A percentile compares a stretch with the other conserved stretches of the same genome.
Evolutionary conservation across 108 stramenopile genomes (phyloP).

Genomic region (Skeletonema marinoi): DNA sequence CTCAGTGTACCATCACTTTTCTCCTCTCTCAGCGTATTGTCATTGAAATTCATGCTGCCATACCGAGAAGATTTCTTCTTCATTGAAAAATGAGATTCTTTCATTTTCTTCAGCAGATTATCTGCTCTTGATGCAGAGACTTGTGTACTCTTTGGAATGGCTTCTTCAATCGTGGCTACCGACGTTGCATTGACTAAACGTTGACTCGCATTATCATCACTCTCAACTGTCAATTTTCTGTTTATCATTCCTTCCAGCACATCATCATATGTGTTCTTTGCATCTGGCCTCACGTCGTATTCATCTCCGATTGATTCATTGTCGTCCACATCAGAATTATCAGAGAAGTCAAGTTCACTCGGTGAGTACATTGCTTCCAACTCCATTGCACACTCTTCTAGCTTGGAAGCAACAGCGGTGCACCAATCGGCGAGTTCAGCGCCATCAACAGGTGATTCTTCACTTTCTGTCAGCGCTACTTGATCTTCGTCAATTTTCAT

Average conservation of each 20-base stretch:
- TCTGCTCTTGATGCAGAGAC: background rate
- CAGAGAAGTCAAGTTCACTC: background rate
- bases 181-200: background rate
- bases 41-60: background rate
- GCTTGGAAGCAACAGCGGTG: slow-evolving; percentile 20
- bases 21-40: background rate
- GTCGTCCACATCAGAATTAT: background rate
- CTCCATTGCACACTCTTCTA: slow-evolving; percentile 38
- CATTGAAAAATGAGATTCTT: background rate
- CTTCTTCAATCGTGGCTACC: background rate
- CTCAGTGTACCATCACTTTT: background rate
- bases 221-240: background rate
- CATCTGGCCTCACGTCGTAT: background rate
- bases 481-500: slow-evolving; percentile 26
- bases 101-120: background rate
- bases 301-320: background rate
- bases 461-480: slow-evolving; percentile 6
- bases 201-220: background rate
- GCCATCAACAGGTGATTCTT: slow-evolving; percentile 5
- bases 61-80: background rate
- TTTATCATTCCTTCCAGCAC: background rate
- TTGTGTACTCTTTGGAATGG: background rate
- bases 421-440: slow-evolving; percentile 31
- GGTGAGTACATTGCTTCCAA: slow-evolving; percentile 10
- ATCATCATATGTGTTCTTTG: background rate